phyloP scores from a whole-genome alignment of 164 flowering plant species.

The Buxus sempervirens region DNA sequence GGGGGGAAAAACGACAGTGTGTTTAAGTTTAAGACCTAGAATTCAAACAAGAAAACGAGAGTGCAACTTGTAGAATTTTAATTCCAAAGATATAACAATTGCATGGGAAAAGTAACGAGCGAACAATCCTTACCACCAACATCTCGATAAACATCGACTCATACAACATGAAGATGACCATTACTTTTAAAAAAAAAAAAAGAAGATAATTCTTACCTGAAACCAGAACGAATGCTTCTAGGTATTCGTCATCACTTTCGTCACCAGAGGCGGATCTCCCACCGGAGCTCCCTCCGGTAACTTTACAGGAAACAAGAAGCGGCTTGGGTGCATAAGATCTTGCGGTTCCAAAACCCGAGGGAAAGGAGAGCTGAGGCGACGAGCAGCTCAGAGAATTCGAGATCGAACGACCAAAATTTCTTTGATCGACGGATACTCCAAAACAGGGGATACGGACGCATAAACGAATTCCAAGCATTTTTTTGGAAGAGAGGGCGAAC shows the following conservation, averaged over 20 bases:
- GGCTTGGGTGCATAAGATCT: constrained; percentile 16
- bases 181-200: background rate
- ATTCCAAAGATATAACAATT: no score
- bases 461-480: constrained; percentile 25
- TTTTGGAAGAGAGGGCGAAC: no score
- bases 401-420: constrained; percentile 13
- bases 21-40: no score
- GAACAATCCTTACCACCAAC: background rate
- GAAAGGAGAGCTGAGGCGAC: constrained; percentile 13
- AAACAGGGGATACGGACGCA: constrained; percentile 14
- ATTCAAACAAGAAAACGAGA: no score
- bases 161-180: background rate
- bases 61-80: no score
- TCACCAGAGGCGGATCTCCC: constrained; percentile 22
- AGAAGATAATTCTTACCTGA: constrained; percentile 37
- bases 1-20: no score
- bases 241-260: constrained; percentile 27
- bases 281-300: constrained; percentile 25
- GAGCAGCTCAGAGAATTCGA: constrained; percentile 9
- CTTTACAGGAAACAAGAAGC: constrained; percentile 26
- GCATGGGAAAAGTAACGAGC: background rate
- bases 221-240: constrained; percentile 48
- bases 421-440: constrained; percentile 5
- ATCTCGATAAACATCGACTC: background rate
- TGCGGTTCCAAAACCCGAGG: constrained; percentile 3